These are phyloP conservation scores for Tolypocladium guangdongense DNA, from an alignment of 2,329 filamentous ascomycete species.

Conservation along the genomic window DNA sequence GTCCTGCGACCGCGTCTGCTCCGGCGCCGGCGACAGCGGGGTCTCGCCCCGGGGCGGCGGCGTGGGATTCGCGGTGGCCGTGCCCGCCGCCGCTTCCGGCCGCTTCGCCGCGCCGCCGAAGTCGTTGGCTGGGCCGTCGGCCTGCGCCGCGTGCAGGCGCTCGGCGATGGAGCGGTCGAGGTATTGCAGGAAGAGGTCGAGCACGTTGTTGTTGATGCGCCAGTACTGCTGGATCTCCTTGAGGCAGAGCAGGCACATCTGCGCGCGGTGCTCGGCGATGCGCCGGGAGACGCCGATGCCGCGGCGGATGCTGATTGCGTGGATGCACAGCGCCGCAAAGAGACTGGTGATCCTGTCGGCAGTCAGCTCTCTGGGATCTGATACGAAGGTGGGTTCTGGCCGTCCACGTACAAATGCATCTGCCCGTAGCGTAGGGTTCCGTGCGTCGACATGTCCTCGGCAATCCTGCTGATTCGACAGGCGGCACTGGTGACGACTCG, in stretches of 20 bases:
- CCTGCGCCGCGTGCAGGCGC: slow-evolving; percentile 15
- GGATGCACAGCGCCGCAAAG: slow-evolving; percentile 26
- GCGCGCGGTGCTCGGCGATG: slow-evolving; percentile 25
- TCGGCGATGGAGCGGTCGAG: slow-evolving; percentile 26
- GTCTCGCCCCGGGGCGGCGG: neutral
- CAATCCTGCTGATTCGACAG: slow-evolving; percentile 24
- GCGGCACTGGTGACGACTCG: slow-evolving; percentile 21
- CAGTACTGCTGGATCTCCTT: slow-evolving; percentile 29
- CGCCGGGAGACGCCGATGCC: slow-evolving; percentile 20
- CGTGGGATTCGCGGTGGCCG: neutral
- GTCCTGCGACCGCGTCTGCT: slow-evolving; percentile 9
- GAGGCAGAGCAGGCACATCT: slow-evolving; percentile 25
- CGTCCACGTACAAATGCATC: slow-evolving; percentile 22
- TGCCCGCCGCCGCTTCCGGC: slow-evolving; percentile 1
- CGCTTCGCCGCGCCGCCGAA: neutral
- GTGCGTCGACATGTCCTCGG: slow-evolving; percentile 25
- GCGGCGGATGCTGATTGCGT: slow-evolving; percentile 23
- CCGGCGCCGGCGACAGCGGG: slow-evolving; percentile 3
- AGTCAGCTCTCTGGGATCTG: neutral
- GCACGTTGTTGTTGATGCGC: slow-evolving; percentile 27
- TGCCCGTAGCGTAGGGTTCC: slow-evolving; percentile 23
- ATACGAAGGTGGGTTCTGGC: neutral
- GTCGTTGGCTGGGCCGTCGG: slow-evolving; percentile 2
- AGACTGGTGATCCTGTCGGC: slow-evolving; percentile 21
- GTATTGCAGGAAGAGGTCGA: slow-evolving; percentile 26